Percentiles rank a stretch among this genome's conserved stretches.
Evolutionary conservation across 345 rosid genomes (phyloP).

Genomic region (Hypericum androsaemum): DNA sequence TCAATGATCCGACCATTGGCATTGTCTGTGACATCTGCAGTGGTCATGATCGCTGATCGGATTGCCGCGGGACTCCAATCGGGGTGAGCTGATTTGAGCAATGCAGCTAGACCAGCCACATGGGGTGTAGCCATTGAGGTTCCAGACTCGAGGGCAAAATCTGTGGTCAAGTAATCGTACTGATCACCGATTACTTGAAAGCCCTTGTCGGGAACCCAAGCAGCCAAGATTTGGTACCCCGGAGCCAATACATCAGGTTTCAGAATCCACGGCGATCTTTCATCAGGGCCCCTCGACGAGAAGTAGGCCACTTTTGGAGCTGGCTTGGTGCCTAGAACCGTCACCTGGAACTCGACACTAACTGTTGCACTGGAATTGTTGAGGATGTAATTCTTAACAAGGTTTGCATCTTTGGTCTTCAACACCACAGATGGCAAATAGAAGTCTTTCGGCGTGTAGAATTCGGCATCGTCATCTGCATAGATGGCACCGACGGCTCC

Average conservation of each 20-base stretch:
- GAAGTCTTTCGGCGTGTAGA: too few species aligned
- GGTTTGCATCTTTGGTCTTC: conserved; percentile 15
- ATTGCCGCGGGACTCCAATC: conserved; percentile 40
- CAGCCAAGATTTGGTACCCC: conserved; percentile 33
- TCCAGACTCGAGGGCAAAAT: conserved; percentile 24
- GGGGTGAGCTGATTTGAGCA: conserved; percentile 28
- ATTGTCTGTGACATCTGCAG: conserved; percentile 21
- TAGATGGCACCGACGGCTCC: conserved; percentile 35
- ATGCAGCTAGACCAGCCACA: conserved; percentile 25
- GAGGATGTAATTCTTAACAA: conserved; percentile 20
- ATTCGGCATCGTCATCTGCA: conserved; percentile 13
- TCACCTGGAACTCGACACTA: conserved; percentile 24
- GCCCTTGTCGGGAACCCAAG: conserved; percentile 35
- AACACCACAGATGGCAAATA: conserved; percentile 18
- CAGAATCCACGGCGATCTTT: conserved; percentile 30
- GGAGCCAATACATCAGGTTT: conserved; percentile 43
- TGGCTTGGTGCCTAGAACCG: conserved; percentile 25
- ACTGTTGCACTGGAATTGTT: conserved; percentile 12
- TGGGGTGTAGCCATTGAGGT: conserved; percentile 49
- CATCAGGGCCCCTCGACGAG: conserved; percentile 34
- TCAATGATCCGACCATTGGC: conserved; percentile 20
- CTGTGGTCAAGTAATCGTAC: conserved; percentile 25
- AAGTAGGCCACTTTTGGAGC: conserved; percentile 36
- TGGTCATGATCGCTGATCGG: conserved; percentile 44
- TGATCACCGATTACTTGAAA: conserved; percentile 13